phyloP scores from a whole-genome alignment of 129 eudicot species.

The Pulicaria dysenterica region DNA sequence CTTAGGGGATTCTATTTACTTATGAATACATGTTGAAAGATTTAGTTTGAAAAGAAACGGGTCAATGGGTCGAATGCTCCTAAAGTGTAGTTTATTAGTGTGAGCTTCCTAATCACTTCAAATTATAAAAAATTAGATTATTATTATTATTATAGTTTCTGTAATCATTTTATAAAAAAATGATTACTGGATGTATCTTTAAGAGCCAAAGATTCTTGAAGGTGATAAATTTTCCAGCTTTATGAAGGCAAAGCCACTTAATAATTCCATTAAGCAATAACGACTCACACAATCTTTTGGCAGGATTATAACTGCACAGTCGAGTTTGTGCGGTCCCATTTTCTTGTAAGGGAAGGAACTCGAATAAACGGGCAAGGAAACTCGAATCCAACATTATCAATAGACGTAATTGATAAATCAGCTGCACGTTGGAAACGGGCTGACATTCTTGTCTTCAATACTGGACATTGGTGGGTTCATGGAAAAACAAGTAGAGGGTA shows the following conservation, averaged over 20 bases:
- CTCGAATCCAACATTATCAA: constrained; percentile 82
- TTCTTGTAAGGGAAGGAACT: constrained; percentile 82
- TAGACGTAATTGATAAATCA: constrained; percentile 75
- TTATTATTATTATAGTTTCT: too few relatives aligned
- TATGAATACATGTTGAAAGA: neutral
- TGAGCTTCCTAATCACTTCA: neutral
- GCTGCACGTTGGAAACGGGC: constrained; percentile 73
- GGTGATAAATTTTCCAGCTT: neutral
- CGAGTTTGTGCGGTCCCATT: constrained; percentile 84
- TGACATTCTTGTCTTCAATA: constrained; percentile 90
- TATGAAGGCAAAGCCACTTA: neutral
- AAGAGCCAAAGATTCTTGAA: neutral
- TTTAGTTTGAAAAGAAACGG: neutral
- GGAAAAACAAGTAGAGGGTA: constrained; percentile 95
- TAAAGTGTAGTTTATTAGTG: neutral
- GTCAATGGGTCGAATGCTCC: neutral
- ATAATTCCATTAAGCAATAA: neutral
- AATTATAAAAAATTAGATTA: too few relatives aligned
- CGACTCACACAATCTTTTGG: constrained; percentile 4
- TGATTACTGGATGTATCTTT: constrained; percentile 4
- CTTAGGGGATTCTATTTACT: neutral
- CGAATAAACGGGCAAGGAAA: constrained; percentile 64
- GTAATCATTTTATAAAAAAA: neutral
- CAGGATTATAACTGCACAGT: constrained; percentile 95
- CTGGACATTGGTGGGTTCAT: constrained; percentile 99